Evolutionary conservation across 2,329 filamentous ascomycete genomes (phyloP), one percentile per base, ranked within the genome.

Genomic region (Ophiocordyceps camponoti-floridani): DNA sequence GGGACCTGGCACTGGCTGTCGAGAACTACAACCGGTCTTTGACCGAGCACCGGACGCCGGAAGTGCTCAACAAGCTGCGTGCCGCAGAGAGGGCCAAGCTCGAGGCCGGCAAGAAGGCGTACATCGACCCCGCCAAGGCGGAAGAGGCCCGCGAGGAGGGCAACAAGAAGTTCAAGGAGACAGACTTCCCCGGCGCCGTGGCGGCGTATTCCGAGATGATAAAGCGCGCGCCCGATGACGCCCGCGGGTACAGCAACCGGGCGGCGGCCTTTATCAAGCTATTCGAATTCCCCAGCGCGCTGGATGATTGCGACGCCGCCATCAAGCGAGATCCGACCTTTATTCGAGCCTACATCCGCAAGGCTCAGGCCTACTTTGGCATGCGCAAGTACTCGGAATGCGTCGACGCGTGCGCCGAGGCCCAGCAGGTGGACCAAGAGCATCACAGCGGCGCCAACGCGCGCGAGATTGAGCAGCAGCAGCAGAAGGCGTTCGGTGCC

Each of bases 371-470:
- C 40, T 85, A 89, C 63, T 87, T 91, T 53, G 87, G 87, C 55
- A 98, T 98, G 91, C 85, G 91, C 63, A 89, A 98, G 64, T 96
- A 94, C 72, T 94, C 82, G 63, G 89, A 88, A 62, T 93, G 84
- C 58, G 70, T 96, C 47, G 91, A 98, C 58, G 83, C 82, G 8
- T 94, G 88, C 67, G 77, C 77, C 37, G 84, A 87, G 59, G 91
- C 93, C 1, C 69, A 73, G 9, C 72, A 78, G 53, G 75, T 93
- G 48, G 91, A 98, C 61, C 72, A 72, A 47, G 76, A 78, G 53
- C 62, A 72, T 57, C 68, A 77, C 63, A 68, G 65, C 46, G 79
- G 82, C 48, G 86, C 85, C 59, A 91, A 95, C 59, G 72, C 82
- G 0, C 77, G 86, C 38, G 91, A 98, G 68, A 94, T 98, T 55